Conservation (phyloP, 208 protist species). For the Crithidia brevicula region DNA sequence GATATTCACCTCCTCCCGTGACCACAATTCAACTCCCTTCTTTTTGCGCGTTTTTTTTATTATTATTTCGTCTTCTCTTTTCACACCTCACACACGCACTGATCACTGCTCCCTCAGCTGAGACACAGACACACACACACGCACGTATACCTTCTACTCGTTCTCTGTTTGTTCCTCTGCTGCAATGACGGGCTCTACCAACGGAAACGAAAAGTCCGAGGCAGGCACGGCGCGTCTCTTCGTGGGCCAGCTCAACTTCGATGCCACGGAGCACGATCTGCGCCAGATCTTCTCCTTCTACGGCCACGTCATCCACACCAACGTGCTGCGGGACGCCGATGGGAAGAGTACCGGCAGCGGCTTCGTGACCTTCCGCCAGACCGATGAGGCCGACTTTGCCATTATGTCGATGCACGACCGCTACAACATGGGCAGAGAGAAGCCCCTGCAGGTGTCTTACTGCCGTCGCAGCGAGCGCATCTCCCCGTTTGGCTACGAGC, state of each 20-base stretch:
- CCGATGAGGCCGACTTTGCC: constrained; percentile 72
- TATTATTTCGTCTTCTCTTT: not conserved
- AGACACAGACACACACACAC: constrained; percentile 11
- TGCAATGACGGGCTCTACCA: constrained; percentile 11
- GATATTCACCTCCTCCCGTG: too few relatives aligned
- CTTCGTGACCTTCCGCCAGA: constrained; percentile 76
- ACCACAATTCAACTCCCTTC: not conserved
- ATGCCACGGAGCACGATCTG: constrained; percentile 68
- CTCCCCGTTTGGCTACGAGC: constrained; percentile 65
- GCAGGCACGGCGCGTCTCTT: constrained; percentile 57
- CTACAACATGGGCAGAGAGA: constrained; percentile 82
- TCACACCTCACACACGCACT: not conserved
- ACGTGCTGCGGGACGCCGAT: constrained; percentile 63
- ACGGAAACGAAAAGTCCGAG: constrained; percentile 14
- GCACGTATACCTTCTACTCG: not conserved
- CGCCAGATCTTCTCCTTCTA: constrained; percentile 77
- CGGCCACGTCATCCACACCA: constrained; percentile 70
- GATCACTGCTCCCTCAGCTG: not conserved
- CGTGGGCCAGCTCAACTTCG: constrained; percentile 78
- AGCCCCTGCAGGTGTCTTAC: constrained; percentile 81
- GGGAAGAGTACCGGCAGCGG: constrained; percentile 60
- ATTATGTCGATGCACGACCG: constrained; percentile 70
- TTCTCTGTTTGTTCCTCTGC: not conserved
- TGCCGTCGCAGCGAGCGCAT: constrained; percentile 62
- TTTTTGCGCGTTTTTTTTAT: not conserved